Base-by-base conservation (phyloP, 2,329 filamentous ascomycete genomes). In the Alternaria sp. region DNA sequence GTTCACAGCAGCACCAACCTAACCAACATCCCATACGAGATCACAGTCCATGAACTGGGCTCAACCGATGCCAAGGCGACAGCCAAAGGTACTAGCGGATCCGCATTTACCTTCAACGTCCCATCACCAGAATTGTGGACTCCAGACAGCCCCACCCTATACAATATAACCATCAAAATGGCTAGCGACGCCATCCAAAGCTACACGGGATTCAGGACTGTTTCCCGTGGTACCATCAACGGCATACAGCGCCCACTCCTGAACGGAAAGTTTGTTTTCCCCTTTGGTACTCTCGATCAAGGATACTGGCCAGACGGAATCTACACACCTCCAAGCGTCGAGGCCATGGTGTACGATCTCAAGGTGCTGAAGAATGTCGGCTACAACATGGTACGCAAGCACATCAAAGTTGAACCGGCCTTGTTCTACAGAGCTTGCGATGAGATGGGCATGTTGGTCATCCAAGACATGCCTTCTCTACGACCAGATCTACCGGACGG, bases 251-350 rank as follows among this genome's bases (percentile, higher is more conserved):
- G 90, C 0, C 89, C 89, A 0, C 76, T 91, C 0, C 78, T 92
- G 43, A 93, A 92, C 65, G 89, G 88, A n/a, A 82, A 91, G 57
- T 90, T 90, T 43, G 80, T 88, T 12, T 92, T 92, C 75, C 83
- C 86, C 45, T 90, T 91, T 55, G 89, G 89, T 4, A 90, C 89
- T 0, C 82, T 92, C 0, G 90, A 92, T 61, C 90, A 92, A 69
- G 90, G 90, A 0, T 91, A 83, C 75, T 92, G 89, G 90, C 90
- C 89, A 0, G 90, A 92, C 70, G 90, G 90, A 0, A 80, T 92
- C 4, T 86, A 92, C 72, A 85, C 85, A 0, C 85, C 90, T 0
- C 90, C 90, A 0, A 91, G 83, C 9, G 81, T 83, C 4, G 89
- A 92, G 65, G 90, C 90, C 0, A 90, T 92, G 88, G 80, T 87